A percentile compares a stretch with the other conserved stretches of the same genome.
Conservation (phyloP, 179 eudicot species). For the Spinacia oleracea region DNA sequence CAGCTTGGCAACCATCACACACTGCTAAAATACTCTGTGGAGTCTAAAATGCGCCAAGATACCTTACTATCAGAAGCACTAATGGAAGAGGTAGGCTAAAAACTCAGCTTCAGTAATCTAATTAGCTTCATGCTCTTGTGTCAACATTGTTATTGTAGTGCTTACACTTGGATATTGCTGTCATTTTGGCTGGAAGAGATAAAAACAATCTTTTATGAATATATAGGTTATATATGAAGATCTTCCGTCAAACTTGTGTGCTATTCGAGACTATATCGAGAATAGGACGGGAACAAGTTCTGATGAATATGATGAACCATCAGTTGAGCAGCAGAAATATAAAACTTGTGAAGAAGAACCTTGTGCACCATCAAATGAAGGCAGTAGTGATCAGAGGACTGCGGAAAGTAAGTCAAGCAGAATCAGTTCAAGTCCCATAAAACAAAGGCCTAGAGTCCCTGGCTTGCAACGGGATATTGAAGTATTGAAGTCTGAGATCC, state of each 20-base stretch:
- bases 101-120: constrained; percentile 12
- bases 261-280: constrained; percentile 85
- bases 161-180: not conserved
- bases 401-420: constrained; percentile 19
- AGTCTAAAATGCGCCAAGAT: constrained; percentile 89
- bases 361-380: constrained; percentile 24
- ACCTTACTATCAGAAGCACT: constrained; percentile 91
- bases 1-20: constrained; percentile 96
- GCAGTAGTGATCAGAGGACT: constrained; percentile 13
- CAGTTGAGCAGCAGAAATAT: constrained; percentile 30
- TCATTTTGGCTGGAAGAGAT: not conserved
- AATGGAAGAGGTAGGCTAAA: constrained; percentile 83
- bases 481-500: constrained; percentile 79
- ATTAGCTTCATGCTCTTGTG: constrained; percentile 6
- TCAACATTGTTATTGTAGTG: not conserved
- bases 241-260: constrained; percentile 97
- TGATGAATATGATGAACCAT: constrained; percentile 26
- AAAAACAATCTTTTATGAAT: constrained; percentile 3
- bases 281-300: constrained; percentile 40
- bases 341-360: constrained; percentile 20
- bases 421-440: constrained; percentile 37
- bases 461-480: constrained; percentile 89
- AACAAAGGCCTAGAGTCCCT: constrained; percentile 72
- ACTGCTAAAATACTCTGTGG: constrained; percentile 84
- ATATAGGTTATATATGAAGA: constrained; percentile 87